Conservation (phyloP, 2,329 filamentous ascomycete species). For the Epichloe baconii region DNA sequence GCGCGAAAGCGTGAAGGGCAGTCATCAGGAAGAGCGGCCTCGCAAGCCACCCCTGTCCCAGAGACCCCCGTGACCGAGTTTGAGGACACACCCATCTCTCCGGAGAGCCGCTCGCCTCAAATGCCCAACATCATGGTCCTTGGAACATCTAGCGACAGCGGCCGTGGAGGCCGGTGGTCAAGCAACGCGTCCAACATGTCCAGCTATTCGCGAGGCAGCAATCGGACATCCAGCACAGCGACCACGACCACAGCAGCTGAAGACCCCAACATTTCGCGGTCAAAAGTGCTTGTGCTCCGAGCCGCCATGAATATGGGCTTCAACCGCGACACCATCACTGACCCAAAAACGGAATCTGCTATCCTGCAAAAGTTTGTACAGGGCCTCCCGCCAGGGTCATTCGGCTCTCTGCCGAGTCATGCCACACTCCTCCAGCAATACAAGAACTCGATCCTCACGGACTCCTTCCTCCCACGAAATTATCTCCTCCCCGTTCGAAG, state of each 20-base stretch:
- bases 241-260: slow-evolving; percentile 57
- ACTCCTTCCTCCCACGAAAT: slow-evolving; percentile 41
- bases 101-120: slow-evolving; percentile 60
- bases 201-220: slow-evolving; percentile 60
- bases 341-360: slow-evolving; percentile 32
- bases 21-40: slow-evolving; percentile 32
- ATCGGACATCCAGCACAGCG: slow-evolving; percentile 55
- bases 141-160: slow-evolving; percentile 49
- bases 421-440: slow-evolving; percentile 62
- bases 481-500: slow-evolving; percentile 34
- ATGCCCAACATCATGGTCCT: slow-evolving; percentile 83
- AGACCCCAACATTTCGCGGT: slow-evolving; percentile 61
- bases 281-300: slow-evolving; percentile 70
- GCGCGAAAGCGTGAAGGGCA: slow-evolving; percentile 37
- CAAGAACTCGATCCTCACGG: slow-evolving; percentile 63
- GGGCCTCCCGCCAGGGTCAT: slow-evolving; percentile 60
- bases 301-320: slow-evolving; percentile 80
- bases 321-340: slow-evolving; percentile 41
- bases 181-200: slow-evolving; percentile 70
- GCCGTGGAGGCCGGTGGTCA: slow-evolving; percentile 62
- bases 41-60: slow-evolving; percentile 43
- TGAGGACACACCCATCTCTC: slow-evolving; percentile 76
- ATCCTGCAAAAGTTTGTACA: slow-evolving; percentile 66
- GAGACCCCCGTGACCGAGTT: slow-evolving; percentile 90
- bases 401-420: slow-evolving; percentile 61